A percentile compares a stretch with the other conserved stretches of the same genome.
phyloP scores from a whole-genome alignment of 2,329 filamentous ascomycete genomes.

The Hymenoscyphus fraxineus region DNA sequence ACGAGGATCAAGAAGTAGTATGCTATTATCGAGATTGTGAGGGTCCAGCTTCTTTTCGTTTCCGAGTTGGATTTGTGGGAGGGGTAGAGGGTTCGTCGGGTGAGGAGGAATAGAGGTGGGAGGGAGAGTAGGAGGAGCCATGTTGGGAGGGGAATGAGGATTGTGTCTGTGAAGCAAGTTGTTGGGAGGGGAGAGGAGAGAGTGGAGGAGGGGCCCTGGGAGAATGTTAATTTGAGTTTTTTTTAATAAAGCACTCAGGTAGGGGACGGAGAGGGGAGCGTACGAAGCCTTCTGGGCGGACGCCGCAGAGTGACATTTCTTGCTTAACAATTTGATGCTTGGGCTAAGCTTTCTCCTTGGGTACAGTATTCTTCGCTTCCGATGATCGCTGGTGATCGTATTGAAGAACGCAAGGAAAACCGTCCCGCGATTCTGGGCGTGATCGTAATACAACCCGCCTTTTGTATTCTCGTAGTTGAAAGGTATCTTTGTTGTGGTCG shows the following conservation, averaged over 20 bases:
- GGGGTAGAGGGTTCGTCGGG: conserved; percentile 21
- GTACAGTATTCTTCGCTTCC: neutral
- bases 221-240: conserved; percentile 6
- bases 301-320: conserved; percentile 29
- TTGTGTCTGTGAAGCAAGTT: conserved; percentile 37
- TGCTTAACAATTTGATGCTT: neutral
- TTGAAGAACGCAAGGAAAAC: neutral
- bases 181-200: conserved; percentile 35
- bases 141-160: conserved; percentile 36
- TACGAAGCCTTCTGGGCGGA: conserved; percentile 36
- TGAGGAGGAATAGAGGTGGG: conserved; percentile 24
- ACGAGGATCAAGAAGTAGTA: conserved; percentile 34
- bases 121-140: conserved; percentile 34
- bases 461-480: neutral
- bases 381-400: neutral
- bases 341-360: neutral
- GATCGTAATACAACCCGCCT: neutral
- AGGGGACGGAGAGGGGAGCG: conserved; percentile 7
- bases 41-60: conserved; percentile 22
- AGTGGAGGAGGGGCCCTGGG: conserved; percentile 34
- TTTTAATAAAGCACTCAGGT: neutral
- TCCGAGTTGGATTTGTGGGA: conserved; percentile 24
- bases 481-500: neutral
- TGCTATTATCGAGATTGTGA: conserved; percentile 20
- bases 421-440: neutral